Percentiles rank a stretch among this genome's conserved stretches.
Conservation (phyloP, 305 asterid species). For the Coffea humblotiana region DNA sequence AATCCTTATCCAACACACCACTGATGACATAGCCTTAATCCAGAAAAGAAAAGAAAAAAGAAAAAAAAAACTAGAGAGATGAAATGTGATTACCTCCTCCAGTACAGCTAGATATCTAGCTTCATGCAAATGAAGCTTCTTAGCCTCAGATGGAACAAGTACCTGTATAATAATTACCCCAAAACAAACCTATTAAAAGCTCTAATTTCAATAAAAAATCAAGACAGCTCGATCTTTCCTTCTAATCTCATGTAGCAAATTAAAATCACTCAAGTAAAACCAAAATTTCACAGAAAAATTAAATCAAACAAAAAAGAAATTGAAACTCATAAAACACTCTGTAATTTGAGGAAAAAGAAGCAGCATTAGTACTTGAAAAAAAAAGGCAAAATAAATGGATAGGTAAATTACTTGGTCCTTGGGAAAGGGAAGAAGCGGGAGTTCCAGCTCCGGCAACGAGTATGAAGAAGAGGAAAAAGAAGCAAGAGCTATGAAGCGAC, state of each 20-base stretch:
- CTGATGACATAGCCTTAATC: too few relatives aligned
- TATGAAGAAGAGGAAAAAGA: background rate
- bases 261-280: too few relatives aligned
- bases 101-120: slow-evolving; percentile 80
- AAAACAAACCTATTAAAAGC: background rate
- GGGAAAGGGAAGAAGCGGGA: slow-evolving; percentile 28
- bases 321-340: too few relatives aligned
- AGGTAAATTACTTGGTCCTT: slow-evolving; percentile 18
- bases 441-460: slow-evolving; percentile 11
- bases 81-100: slow-evolving; percentile 53
- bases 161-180: slow-evolving; percentile 34
- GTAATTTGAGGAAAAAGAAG: too few relatives aligned
- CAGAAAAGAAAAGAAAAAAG: slow-evolving; percentile 3
- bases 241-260: background rate
- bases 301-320: background rate
- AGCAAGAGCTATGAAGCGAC: background rate
- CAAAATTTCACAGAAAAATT: background rate
- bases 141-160: slow-evolving; percentile 73
- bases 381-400: background rate
- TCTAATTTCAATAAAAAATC: background rate
- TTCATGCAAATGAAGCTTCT: slow-evolving; percentile 71
- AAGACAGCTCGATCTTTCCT: background rate
- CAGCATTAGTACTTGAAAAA: too few relatives aligned
- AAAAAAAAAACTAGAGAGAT: background rate
- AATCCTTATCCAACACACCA: background rate